Base-by-base conservation (phyloP, 495 filamentous ascomycete species). In the Entonaema liquescens region DNA sequence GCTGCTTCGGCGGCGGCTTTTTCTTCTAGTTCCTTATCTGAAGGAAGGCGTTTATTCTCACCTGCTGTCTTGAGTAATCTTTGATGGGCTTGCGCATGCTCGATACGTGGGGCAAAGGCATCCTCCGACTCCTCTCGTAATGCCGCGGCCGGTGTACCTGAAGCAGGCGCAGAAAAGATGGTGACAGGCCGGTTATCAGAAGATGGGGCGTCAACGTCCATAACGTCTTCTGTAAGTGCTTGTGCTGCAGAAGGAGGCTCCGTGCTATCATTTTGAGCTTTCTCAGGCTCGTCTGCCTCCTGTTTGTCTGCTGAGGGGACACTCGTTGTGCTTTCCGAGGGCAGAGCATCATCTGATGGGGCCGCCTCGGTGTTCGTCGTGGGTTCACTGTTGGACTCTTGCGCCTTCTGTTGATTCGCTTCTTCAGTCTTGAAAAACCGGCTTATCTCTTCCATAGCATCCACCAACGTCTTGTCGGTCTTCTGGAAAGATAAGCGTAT, bases 61-160 rank as follows among this genome's bases (percentile, higher is more conserved):
- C 87, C 85, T 6, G 83, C 80, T 23, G 82, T 77, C 54, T 87
- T 83, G 7, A 98, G 89, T 17, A 89, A 85, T 29, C 87, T 83
- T 79, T 98, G 94, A 71, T 95, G 92, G 11, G 88, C 81, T 73
- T 94, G 91, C 29, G 93, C 92, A 68, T 98, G 93, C 42, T 91
- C 92, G 69, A 97, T 88, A 19, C 91, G 92, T 1, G 94, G 93
- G 25, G 91, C 85, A 77, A 92, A 98, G 70, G 93, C 92, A 19
- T 83, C 84, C 62, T 94, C 92, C 25, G 92, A 85, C 66, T 89
- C 87, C 13, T 83, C 76, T 55, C 82, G 79, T 62, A 83, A 81
- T 29, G 93, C 90, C 35, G 95, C 96, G 19, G 84, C 85, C n/a
- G 92, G 95, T 1, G 89, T 95, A 52, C 83, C 78, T 53, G 82